Conservation (phyloP, 2,329 filamentous ascomycete species). For the Huntiella bhutanensis region DNA sequence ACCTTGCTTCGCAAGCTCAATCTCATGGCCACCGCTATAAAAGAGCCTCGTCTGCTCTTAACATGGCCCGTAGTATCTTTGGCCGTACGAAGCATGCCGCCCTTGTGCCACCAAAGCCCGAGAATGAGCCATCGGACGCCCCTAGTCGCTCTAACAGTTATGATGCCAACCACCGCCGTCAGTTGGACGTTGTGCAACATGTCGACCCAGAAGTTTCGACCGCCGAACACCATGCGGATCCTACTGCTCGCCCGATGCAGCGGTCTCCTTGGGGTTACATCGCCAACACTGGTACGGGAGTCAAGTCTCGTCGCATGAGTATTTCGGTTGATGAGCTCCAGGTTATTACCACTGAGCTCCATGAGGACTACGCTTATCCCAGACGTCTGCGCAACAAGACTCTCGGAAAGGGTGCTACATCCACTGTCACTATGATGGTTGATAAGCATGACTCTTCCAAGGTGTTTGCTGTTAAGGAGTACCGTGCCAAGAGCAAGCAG, state of each 20-base stretch:
- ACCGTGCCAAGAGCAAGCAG: slow-evolving; percentile 49
- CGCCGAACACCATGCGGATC: not conserved
- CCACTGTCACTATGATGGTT: slow-evolving; percentile 64
- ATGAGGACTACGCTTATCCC: slow-evolving; percentile 49
- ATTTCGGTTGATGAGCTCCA: slow-evolving; percentile 54
- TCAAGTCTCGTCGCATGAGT: slow-evolving; percentile 64
- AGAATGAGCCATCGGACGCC: slow-evolving; percentile 4
- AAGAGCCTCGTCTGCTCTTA: slow-evolving; percentile 1
- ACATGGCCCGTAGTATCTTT: slow-evolving; percentile 23
- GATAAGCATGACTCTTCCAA: slow-evolving; percentile 43
- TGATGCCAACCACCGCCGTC: slow-evolving; percentile 20
- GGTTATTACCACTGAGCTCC: slow-evolving; percentile 50
- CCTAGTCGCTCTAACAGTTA: slow-evolving; percentile 30
- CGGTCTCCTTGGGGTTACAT: slow-evolving; percentile 38
- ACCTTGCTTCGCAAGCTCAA: no score
- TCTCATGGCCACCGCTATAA: not conserved
- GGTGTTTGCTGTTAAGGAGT: slow-evolving; percentile 74
- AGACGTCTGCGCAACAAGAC: slow-evolving; percentile 55
- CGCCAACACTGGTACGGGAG: slow-evolving; percentile 51
- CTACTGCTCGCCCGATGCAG: slow-evolving; percentile 14
- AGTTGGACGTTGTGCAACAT: slow-evolving; percentile 12
- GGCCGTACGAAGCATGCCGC: slow-evolving; percentile 16
- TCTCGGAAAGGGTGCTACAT: slow-evolving; percentile 66
- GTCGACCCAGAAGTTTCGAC: slow-evolving; percentile 2
- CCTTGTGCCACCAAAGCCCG: not conserved